These are phyloP conservation scores for Colletotrichum abscissum DNA, from an alignment of 2,329 filamentous ascomycete species.

Conservation along the genomic window DNA sequence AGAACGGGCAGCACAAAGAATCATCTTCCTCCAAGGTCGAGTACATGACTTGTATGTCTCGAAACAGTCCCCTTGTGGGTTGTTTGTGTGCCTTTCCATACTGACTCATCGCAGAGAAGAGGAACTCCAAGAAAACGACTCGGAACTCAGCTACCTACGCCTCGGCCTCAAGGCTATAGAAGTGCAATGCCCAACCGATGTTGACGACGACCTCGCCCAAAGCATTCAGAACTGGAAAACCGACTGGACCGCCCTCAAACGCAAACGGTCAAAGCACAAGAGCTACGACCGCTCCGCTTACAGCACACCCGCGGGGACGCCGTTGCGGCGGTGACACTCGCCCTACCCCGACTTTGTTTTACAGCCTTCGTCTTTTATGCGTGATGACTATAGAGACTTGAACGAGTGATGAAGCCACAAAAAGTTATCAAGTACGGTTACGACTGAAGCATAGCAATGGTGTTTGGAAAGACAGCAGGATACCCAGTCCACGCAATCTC, in stretches of 20 bases:
- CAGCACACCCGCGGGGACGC: constrained; percentile 31
- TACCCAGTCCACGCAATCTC: constrained; percentile 28
- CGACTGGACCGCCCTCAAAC: constrained; percentile 66
- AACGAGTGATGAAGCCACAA: constrained; percentile 35
- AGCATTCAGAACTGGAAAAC: constrained; percentile 72
- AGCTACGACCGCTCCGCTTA: constrained; percentile 33
- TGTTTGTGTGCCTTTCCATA: neutral
- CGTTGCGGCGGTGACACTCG: constrained; percentile 28
- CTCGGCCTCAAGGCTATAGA: constrained; percentile 73
- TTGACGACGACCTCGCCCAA: constrained; percentile 66
- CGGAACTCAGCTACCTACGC: constrained; percentile 70
- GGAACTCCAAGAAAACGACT: constrained; percentile 66
- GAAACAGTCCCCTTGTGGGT: neutral
- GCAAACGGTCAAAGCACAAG: constrained; percentile 49
- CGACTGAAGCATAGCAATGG: constrained; percentile 34
- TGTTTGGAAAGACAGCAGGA: constrained; percentile 32
- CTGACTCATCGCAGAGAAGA: constrained; percentile 56
- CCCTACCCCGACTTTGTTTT: constrained; percentile 23
- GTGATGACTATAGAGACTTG: constrained; percentile 33
- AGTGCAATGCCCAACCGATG: constrained; percentile 64
- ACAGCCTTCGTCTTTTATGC: constrained; percentile 23
- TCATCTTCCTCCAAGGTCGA: constrained; percentile 69
- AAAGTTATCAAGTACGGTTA: constrained; percentile 32
- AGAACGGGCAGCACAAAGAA: constrained; percentile 67
- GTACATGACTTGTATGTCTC: constrained; percentile 66